Evolutionary conservation across 208 protist species (phyloP).

Genomic region (Acanthamoeba triangularis): DNA sequence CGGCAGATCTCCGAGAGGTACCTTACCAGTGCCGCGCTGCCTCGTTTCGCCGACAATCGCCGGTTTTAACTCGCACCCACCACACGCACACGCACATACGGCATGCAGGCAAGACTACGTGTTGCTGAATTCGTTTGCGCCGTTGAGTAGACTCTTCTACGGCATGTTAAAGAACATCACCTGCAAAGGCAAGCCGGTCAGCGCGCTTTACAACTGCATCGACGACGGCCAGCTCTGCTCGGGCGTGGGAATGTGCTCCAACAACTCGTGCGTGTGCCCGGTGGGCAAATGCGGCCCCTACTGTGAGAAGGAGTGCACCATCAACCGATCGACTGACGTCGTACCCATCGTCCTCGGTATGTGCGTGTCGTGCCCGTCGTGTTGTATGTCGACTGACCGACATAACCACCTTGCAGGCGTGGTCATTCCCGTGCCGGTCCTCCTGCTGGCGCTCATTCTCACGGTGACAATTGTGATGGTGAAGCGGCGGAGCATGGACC

Average conservation of each 20-base stretch:
- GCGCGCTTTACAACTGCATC: constrained; percentile 16
- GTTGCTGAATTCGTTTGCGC: neutral
- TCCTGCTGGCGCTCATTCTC: neutral
- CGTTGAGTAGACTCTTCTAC: neutral
- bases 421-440: neutral
- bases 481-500: neutral
- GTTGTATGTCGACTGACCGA: neutral
- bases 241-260: neutral
- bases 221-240: constrained; percentile 22
- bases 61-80: neutral
- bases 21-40: neutral
- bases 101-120: neutral
- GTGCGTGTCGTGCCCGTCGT: too few species aligned
- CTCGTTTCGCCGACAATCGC: neutral
- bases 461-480: neutral
- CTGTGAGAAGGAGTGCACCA: neutral
- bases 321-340: neutral
- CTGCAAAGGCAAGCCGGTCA: neutral
- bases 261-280: neutral
- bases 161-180: neutral
- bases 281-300: neutral
- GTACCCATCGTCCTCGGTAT: neutral
- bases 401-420: neutral
- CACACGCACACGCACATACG: neutral
- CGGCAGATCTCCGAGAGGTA: neutral